Conservation (phyloP, 305 asterid species). For the Fraxinus baroniana region DNA sequence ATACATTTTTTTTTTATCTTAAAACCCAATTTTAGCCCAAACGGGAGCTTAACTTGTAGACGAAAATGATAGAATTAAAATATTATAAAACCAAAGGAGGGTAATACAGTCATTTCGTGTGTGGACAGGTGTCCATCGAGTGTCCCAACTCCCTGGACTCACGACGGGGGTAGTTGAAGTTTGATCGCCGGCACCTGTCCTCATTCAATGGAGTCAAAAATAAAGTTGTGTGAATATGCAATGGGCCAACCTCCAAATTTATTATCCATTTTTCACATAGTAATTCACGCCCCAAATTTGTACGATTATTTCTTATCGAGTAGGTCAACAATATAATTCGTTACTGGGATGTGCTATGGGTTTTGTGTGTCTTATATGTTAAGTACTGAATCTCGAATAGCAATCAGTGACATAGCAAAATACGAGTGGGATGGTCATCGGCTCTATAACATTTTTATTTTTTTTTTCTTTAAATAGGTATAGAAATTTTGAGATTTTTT, state of each 20-base stretch:
- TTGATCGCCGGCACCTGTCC: conserved; percentile 31
- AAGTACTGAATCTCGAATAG: neutral
- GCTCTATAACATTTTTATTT: too few relatives aligned
- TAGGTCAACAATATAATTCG: neutral
- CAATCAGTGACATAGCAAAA: neutral
- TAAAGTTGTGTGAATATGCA: neutral
- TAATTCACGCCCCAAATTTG: neutral
- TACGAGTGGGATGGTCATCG: too few relatives aligned
- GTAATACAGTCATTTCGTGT: conserved; percentile 25
- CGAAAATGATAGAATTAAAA: too few relatives aligned
- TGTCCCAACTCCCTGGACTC: neutral
- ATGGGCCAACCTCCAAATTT: neutral
- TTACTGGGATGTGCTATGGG: too few relatives aligned
- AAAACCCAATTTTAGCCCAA: too few relatives aligned
- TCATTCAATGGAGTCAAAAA: conserved; percentile 8
- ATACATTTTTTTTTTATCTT: too few relatives aligned
- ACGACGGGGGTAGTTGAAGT: neutral
- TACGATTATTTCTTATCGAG: neutral
- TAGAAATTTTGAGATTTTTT: neutral
- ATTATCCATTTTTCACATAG: neutral
- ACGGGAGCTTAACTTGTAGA: too few relatives aligned
- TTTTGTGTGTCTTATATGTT: neutral
- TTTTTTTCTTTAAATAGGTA: too few relatives aligned
- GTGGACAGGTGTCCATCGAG: neutral
- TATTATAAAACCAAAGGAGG: neutral